phyloP scores from a whole-genome alignment of 805 yeast genomes.

The Tetrapisispora arboricola region DNA sequence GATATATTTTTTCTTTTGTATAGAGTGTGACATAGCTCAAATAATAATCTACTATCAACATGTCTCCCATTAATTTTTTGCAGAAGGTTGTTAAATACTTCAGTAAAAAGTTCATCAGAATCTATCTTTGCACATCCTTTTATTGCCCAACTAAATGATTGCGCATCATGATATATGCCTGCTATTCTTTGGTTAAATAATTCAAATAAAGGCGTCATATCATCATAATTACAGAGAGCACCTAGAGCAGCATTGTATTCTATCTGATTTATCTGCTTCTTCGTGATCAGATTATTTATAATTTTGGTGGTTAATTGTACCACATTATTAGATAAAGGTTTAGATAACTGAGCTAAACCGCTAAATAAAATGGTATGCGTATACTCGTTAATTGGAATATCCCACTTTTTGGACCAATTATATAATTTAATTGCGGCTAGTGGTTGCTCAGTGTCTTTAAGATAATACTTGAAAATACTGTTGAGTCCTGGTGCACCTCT shows the following conservation, averaged over 20 bases:
- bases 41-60: conserved; percentile 18
- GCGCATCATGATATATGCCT: conserved; percentile 14
- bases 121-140: conserved; percentile 14
- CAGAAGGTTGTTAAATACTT: conserved; percentile 13
- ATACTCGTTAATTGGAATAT: conserved; percentile 41
- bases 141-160: conserved; percentile 18
- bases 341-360: conserved; percentile 32
- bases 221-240: conserved; percentile 34
- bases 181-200: conserved; percentile 27
- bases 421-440: conserved; percentile 42
- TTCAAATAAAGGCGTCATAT: conserved; percentile 31
- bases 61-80: conserved; percentile 10
- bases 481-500: conserved; percentile 57
- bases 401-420: conserved; percentile 53
- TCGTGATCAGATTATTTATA: conserved; percentile 24
- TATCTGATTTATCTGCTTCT: conserved; percentile 28
- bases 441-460: conserved; percentile 32
- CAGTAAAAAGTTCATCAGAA: conserved; percentile 12
- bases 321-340: conserved; percentile 23
- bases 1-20: conserved; percentile 7
- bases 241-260: conserved; percentile 39
- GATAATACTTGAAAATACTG: conserved; percentile 42
- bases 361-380: conserved; percentile 38
- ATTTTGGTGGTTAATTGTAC: conserved; percentile 29
- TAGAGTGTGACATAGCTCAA: conserved; percentile 17